Percentiles rank a stretch among this genome's conserved stretches.
These are phyloP conservation scores for Westerdykella sp. DNA, from an alignment of 2,329 filamentous ascomycete species.

Conservation along the genomic window DNA sequence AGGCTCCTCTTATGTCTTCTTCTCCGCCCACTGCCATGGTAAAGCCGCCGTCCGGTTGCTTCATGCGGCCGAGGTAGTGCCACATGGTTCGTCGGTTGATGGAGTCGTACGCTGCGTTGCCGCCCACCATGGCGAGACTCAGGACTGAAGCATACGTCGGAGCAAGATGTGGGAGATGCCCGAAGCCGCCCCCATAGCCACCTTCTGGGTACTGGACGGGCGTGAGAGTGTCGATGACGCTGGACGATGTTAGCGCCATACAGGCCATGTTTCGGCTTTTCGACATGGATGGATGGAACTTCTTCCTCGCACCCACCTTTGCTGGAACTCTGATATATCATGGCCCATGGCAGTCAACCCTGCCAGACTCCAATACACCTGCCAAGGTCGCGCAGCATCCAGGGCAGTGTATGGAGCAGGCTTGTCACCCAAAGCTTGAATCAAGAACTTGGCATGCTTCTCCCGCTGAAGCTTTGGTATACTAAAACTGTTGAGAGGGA, in stretches of 20 bases:
- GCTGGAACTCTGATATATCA: conserved; percentile 60
- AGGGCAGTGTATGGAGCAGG: conserved; percentile 65
- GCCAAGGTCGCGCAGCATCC: conserved; percentile 88
- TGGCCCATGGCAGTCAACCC: conserved; percentile 71
- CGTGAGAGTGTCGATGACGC: conserved; percentile 65
- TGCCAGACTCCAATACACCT: conserved; percentile 85
- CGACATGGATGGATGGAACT: background rate
- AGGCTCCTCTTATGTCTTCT: conserved; percentile 88
- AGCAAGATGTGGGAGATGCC: conserved; percentile 82
- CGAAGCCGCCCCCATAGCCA: conserved; percentile 90
- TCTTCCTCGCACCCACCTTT: conserved; percentile 44
- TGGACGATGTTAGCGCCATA: conserved; percentile 23
- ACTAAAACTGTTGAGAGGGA: conserved; percentile 61
- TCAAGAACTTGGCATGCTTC: conserved; percentile 56
- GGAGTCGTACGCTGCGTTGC: conserved; percentile 63
- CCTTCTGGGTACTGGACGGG: conserved; percentile 77
- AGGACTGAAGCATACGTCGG: conserved; percentile 81
- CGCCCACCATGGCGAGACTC: conserved; percentile 71
- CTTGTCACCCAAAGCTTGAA: conserved; percentile 51
- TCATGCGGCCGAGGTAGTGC: conserved; percentile 81
- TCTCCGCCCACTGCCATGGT: conserved; percentile 80
- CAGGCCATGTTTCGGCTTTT: background rate
- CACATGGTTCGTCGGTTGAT: conserved; percentile 82
- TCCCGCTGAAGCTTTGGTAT: conserved; percentile 66
- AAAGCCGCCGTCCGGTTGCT: conserved; percentile 86